Evolutionary conservation across 73 alveolate species (phyloP).

Genomic region (Diophrys sp.): DNA sequence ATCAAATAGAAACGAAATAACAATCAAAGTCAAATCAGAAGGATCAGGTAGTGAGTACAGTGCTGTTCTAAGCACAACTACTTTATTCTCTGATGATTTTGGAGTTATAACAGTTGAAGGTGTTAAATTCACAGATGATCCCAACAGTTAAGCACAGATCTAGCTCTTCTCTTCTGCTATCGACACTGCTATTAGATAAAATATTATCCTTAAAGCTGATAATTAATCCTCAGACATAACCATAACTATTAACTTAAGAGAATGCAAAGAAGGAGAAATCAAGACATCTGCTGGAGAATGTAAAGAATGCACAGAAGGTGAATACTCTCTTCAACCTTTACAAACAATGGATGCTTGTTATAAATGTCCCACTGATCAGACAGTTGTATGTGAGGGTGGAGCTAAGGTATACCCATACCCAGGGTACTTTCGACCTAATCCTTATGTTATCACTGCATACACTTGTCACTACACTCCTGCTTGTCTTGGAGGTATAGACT

Average conservation of each 20-base stretch:
- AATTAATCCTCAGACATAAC: too few species aligned
- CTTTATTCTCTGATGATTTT: not conserved
- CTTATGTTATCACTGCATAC: not conserved
- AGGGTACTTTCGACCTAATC: not conserved
- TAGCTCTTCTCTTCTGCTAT: not conserved
- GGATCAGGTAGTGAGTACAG: not conserved
- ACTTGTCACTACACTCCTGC: not conserved
- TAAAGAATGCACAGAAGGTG: not conserved
- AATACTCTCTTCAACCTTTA: not conserved
- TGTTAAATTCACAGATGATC: not conserved
- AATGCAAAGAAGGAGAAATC: not conserved
- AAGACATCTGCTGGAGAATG: not conserved
- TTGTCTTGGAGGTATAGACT: not conserved
- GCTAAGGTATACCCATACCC: not conserved
- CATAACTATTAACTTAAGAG: not conserved
- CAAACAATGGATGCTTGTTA: not conserved
- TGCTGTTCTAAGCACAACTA: not conserved
- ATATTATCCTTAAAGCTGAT: not conserved
- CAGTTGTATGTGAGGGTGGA: not conserved
- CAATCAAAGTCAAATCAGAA: not conserved
- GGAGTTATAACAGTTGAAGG: not conserved
- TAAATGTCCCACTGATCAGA: not conserved
- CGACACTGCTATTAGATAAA: not conserved
- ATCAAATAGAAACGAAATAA: too few species aligned
- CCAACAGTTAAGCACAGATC: not conserved